Percentiles rank a stretch among this genome's conserved stretches.
Evolutionary conservation across 805 yeast species (phyloP).

Genomic region (Blastobotrys muscicola): DNA sequence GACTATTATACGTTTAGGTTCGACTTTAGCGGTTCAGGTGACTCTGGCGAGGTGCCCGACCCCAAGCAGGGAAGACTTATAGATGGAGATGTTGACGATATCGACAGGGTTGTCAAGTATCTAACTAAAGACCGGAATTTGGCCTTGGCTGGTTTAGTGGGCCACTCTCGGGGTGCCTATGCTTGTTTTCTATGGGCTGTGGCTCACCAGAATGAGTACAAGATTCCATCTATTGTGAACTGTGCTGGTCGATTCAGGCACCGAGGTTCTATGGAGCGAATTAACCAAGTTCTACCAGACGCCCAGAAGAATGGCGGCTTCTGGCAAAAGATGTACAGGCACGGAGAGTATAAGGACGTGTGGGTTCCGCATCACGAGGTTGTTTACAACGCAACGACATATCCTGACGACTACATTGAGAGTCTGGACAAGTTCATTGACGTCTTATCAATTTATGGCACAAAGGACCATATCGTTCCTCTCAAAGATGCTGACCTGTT

Average conservation of each 20-base stretch:
- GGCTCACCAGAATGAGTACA: constrained; percentile 20
- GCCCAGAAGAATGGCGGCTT: constrained; percentile 27
- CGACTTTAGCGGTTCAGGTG: constrained; percentile 83
- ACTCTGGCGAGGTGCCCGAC: constrained; percentile 44
- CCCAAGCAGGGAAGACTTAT: constrained; percentile 42
- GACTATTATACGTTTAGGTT: constrained; percentile 65
- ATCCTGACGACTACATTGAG: not conserved
- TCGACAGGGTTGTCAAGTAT: constrained; percentile 30
- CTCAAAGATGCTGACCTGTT: constrained; percentile 48
- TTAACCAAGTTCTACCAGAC: constrained; percentile 5
- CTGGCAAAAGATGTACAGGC: constrained; percentile 14
- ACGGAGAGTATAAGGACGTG: constrained; percentile 8
- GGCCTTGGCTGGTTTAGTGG: constrained; percentile 48
- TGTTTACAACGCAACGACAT: constrained; percentile 2
- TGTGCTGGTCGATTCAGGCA: constrained; percentile 55
- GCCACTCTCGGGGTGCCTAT: constrained; percentile 74
- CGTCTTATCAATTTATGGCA: constrained; percentile 63
- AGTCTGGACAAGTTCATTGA: constrained; percentile 27
- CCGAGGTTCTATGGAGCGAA: constrained; percentile 27
- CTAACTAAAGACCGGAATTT: constrained; percentile 23
- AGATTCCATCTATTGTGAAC: constrained; percentile 44
- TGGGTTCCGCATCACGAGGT: constrained; percentile 9
- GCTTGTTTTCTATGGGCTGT: constrained; percentile 68
- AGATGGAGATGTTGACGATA: constrained; percentile 58
- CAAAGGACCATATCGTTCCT: constrained; percentile 58